phyloP scores from a whole-genome alignment of 352 stramenopile genomes.

The Aphanomyces stellatus region DNA sequence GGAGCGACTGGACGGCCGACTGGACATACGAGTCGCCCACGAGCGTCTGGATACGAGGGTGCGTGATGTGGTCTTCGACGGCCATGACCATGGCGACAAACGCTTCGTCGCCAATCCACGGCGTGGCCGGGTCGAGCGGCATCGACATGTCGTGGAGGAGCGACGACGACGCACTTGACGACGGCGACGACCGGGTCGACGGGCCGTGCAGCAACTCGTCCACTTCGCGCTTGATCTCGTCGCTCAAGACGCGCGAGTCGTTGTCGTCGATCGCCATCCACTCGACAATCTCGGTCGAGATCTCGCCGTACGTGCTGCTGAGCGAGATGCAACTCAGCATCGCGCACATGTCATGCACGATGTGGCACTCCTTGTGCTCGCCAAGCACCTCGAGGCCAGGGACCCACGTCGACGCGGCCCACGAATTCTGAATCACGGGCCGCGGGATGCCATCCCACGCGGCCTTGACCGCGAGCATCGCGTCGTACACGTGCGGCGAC shows the following conservation, averaged over 20 bases:
- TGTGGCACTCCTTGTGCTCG: slow-evolving; percentile 20
- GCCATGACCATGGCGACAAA: slow-evolving; percentile 20
- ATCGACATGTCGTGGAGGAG: neutral
- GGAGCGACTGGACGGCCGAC: slow-evolving; percentile 5
- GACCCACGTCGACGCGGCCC: slow-evolving; percentile 27
- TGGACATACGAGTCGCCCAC: slow-evolving; percentile 11
- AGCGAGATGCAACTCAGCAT: slow-evolving; percentile 20
- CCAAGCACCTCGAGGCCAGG: slow-evolving; percentile 7
- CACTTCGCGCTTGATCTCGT: slow-evolving; percentile 16
- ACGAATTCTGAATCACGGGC: slow-evolving; percentile 25
- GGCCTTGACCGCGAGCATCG: slow-evolving; percentile 35
- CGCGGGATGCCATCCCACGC: slow-evolving; percentile 28
- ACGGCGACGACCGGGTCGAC: too few species aligned
- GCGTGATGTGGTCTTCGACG: slow-evolving; percentile 16
- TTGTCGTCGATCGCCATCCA: slow-evolving; percentile 22
- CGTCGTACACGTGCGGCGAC: slow-evolving; percentile 34
- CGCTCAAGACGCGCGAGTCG: slow-evolving; percentile 16
- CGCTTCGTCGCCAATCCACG: slow-evolving; percentile 17
- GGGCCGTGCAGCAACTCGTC: slow-evolving; percentile 15
- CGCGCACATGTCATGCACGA: slow-evolving; percentile 20
- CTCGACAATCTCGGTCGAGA: slow-evolving; percentile 20
- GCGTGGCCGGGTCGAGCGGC: slow-evolving; percentile 1
- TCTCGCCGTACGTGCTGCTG: slow-evolving; percentile 20
- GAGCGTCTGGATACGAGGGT: slow-evolving; percentile 8
- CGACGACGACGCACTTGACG: too few species aligned